These are phyloP conservation scores for Tolypocladium capitatum DNA, from an alignment of 2,329 filamentous ascomycete genomes.

Conservation along the genomic window DNA sequence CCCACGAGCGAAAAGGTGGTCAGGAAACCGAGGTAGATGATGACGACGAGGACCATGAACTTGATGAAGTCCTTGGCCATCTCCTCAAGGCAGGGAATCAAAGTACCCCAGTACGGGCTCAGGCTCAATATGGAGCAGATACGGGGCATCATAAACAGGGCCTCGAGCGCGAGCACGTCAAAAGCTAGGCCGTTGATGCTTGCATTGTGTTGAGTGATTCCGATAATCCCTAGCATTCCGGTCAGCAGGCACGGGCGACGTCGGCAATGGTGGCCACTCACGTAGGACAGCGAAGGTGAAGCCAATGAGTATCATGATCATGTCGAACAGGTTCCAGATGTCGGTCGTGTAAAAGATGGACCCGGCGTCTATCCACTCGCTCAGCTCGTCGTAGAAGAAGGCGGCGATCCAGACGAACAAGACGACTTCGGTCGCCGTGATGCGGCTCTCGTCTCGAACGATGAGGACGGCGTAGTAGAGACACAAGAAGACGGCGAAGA, in stretches of 20 bases:
- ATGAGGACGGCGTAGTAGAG: slow-evolving; percentile 83
- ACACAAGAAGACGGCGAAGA: slow-evolving; percentile 62
- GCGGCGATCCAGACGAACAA: slow-evolving; percentile 79
- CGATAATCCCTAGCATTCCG: slow-evolving; percentile 16
- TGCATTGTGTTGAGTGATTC: slow-evolving; percentile 35
- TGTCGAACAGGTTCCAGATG: slow-evolving; percentile 65
- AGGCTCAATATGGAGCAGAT: slow-evolving; percentile 79
- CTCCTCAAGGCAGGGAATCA: slow-evolving; percentile 82
- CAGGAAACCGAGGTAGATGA: slow-evolving; percentile 77
- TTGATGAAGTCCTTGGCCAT: slow-evolving; percentile 91
- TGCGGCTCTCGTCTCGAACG: slow-evolving; percentile 49
- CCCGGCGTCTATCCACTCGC: slow-evolving; percentile 75
- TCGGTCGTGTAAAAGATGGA: slow-evolving; percentile 75
- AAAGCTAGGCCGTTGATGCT: slow-evolving; percentile 67
- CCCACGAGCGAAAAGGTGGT: slow-evolving; percentile 74
- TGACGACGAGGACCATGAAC: slow-evolving; percentile 66
- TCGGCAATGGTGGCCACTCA: slow-evolving; percentile 29
- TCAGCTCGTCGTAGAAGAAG: slow-evolving; percentile 78
- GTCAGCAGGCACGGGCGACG: slow-evolving; percentile 2
- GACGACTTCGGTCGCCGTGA: slow-evolving; percentile 56
- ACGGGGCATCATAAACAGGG: slow-evolving; percentile 77
- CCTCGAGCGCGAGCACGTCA: slow-evolving; percentile 79
- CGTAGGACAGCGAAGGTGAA: slow-evolving; percentile 57
- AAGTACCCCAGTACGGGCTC: slow-evolving; percentile 78
- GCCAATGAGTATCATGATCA: slow-evolving; percentile 63